These are phyloP conservation scores for Wickerhamomyces ciferrii DNA, from an alignment of 805 yeast species.

Conservation along the genomic window DNA sequence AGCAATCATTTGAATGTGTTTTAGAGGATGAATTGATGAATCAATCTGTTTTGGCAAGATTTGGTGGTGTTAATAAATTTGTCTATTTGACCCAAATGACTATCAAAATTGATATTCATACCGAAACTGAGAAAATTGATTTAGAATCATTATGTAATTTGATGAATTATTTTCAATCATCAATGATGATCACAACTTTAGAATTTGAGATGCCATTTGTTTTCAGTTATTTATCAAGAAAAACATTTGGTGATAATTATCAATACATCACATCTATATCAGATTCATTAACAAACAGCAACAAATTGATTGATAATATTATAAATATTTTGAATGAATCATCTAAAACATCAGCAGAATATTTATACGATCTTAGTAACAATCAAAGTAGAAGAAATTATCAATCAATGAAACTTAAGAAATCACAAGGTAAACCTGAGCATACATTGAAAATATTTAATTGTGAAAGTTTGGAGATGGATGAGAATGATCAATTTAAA, in stretches of 20 bases:
- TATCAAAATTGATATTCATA: not conserved
- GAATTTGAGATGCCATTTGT: slow-evolving; percentile 26
- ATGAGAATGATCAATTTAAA: slow-evolving; percentile 3
- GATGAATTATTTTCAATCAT: slow-evolving; percentile 21
- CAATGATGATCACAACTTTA: slow-evolving; percentile 24
- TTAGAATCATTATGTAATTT: slow-evolving; percentile 3
- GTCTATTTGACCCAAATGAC: not conserved
- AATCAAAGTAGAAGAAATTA: not conserved
- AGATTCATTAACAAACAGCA: slow-evolving; percentile 14
- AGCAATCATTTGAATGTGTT: not conserved
- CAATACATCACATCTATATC: slow-evolving; percentile 20
- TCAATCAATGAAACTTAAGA: not conserved
- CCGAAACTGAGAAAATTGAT: not conserved
- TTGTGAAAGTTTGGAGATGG: slow-evolving; percentile 9
- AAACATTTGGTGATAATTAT: slow-evolving; percentile 14
- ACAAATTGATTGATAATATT: slow-evolving; percentile 15
- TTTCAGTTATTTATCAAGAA: slow-evolving; percentile 20
- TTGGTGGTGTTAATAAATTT: not conserved
- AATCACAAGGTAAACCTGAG: not conserved
- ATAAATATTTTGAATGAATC: not conserved
- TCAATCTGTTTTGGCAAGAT: not conserved
- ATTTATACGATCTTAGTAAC: not conserved
- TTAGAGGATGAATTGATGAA: not conserved
- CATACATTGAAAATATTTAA: not conserved
- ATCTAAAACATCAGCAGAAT: not conserved